Evolutionary conservation across 306 rosid genomes (phyloP), one percentile per base, ranked within the genome.

Genomic region (Dryas alaskensis): DNA sequence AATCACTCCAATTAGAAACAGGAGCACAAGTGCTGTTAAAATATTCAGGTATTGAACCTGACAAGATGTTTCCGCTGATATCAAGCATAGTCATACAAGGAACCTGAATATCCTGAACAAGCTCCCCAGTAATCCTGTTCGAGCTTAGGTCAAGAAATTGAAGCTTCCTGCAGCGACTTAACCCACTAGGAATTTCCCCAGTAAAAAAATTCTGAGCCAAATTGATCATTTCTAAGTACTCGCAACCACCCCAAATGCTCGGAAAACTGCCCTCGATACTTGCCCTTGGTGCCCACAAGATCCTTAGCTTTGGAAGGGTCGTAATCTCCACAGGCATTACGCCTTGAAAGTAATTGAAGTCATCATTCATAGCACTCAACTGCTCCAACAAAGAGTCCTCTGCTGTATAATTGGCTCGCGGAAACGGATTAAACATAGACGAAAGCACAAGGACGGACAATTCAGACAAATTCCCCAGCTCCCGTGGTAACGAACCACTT

Each of bases 271-370:
- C 93, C 75, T 91, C 88, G 61, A 93, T 81, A 58, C 79, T 93
- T n/a, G 86, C 92, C 82, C 87, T 89, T 0, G 98, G 97, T 13
- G 90, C 92, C 98, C 98, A 93, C 72, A 93, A 80, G 47, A 93
- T 76, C 78, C 79, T 89, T 81, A 93, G 79, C 67, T 89, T 85
- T 0, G 98, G 96, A 71, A 93, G 97, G 5, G 65, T 1, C 1
- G 89, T 68, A 59, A 91, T 64, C 73, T 83, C 87, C 78, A 11
- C 81, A 9, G 98, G 97, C 67, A 93, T 72, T 0, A 83, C n/a
- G 14, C 96, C 98, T 67, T 85, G 87, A 78, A 89, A 93, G 81
- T 77, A 93, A 79, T 93, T 93, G 68, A 70, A 87, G 46, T 89
- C 92, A 19, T 87, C 97, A 60, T 55, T 82, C 78, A 78, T 12